phyloP scores from a whole-genome alignment of 768 basidiomycete species.

The Boletellus ananiceps region DNA sequence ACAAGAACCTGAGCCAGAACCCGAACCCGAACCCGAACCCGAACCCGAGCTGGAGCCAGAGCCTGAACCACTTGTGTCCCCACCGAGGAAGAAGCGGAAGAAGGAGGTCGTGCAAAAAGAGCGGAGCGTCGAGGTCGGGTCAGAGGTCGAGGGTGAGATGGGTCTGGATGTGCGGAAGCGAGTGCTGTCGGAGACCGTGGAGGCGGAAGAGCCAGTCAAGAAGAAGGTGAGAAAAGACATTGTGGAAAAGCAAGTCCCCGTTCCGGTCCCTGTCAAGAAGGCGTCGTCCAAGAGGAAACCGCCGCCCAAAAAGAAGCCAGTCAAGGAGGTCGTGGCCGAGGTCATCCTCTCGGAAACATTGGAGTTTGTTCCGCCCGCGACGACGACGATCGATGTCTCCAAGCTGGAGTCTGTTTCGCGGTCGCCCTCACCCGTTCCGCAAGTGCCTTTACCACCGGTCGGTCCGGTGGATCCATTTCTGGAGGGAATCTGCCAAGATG shows the following conservation, averaged over 20 bases:
- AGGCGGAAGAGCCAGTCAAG: slow-evolving; percentile 30
- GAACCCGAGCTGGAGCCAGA: slow-evolving; percentile 15
- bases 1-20: no score
- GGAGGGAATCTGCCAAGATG: slow-evolving; percentile 69
- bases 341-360: slow-evolving; percentile 48
- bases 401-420: slow-evolving; percentile 42
- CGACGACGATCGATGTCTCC: slow-evolving; percentile 48
- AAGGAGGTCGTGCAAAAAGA: slow-evolving; percentile 38
- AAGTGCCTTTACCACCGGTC: slow-evolving; percentile 36
- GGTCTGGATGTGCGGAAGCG: slow-evolving; percentile 41
- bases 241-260: slow-evolving; percentile 35
- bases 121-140: slow-evolving; percentile 49
- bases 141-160: slow-evolving; percentile 51
- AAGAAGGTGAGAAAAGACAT: slow-evolving; percentile 29
- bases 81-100: slow-evolving; percentile 58
- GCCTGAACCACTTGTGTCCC: slow-evolving; percentile 33
- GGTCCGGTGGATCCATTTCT: slow-evolving; percentile 51
- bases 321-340: slow-evolving; percentile 43
- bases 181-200: slow-evolving; percentile 38
- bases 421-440: slow-evolving; percentile 50
- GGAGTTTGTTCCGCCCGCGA: slow-evolving; percentile 45
- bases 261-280: slow-evolving; percentile 16
- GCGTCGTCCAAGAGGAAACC: slow-evolving; percentile 31
- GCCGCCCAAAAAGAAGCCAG: slow-evolving; percentile 27
- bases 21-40: no score